Percentiles rank a stretch among this genome's conserved stretches.
These are phyloP conservation scores for Zygosaccharomyces rouxii DNA, from an alignment of 805 yeast genomes.

Conservation along the genomic window DNA sequence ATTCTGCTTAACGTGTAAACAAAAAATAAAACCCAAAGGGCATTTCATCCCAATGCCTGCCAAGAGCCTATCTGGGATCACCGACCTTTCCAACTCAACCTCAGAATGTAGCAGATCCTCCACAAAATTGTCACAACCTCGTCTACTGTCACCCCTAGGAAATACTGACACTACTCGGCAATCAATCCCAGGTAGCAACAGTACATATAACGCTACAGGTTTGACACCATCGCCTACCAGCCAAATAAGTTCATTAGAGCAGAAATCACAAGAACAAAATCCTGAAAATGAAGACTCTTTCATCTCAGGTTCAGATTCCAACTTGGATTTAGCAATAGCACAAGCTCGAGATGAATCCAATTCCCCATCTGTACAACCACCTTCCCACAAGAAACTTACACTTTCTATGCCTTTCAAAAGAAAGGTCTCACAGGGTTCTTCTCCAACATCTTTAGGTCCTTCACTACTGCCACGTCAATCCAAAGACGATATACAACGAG, in stretches of 20 bases:
- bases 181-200: neutral
- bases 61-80: too few relatives aligned
- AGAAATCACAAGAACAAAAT: neutral
- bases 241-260: neutral
- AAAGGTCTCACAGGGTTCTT: conserved; percentile 20
- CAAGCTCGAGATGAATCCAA: conserved; percentile 10
- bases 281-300: neutral
- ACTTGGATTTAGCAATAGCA: neutral
- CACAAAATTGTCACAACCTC: too few relatives aligned
- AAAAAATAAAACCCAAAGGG: too few relatives aligned
- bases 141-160: too few relatives aligned
- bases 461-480: conserved; percentile 19
- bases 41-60: too few relatives aligned
- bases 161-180: neutral
- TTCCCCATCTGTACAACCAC: neutral
- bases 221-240: neutral
- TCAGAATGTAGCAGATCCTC: too few relatives aligned
- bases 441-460: conserved; percentile 12
- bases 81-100: too few relatives aligned
- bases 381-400: conserved; percentile 34
- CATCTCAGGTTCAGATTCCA: conserved; percentile 1
- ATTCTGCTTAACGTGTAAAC: too few relatives aligned
- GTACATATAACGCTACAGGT: too few relatives aligned
- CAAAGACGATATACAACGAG: conserved; percentile 12
- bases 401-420: conserved; percentile 40